Percentiles rank a stretch among this genome's conserved stretches.
Evolutionary conservation across 176 grass and related monocot genomes (phyloP).

Genomic region (Miscanthus lutarioriparius): DNA sequence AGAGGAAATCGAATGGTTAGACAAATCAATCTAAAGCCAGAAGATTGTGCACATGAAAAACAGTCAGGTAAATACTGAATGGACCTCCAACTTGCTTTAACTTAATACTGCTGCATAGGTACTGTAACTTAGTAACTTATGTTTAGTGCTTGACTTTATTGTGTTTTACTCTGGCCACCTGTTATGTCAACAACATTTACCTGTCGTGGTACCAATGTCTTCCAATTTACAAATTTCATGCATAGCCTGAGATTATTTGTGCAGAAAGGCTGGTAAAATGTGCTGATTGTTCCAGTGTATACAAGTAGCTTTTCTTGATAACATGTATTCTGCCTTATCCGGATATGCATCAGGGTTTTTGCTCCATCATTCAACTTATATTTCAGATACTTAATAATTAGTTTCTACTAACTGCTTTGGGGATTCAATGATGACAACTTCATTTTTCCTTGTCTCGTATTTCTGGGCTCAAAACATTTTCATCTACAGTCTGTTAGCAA

Average conservation of each 20-base stretch:
- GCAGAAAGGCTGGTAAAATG: not conserved
- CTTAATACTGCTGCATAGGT: too few species aligned
- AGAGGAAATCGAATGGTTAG: conserved; percentile 61
- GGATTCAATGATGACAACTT: not conserved
- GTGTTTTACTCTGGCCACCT: too few species aligned
- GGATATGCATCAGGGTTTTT: not conserved
- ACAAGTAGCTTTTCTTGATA: not conserved
- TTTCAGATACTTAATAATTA: not conserved
- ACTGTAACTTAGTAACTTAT: too few species aligned
- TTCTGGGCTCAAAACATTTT: not conserved
- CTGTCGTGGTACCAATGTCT: not conserved
- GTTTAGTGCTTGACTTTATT: too few species aligned
- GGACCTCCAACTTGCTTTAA: too few species aligned
- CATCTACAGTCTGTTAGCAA: not conserved
- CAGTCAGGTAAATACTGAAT: too few species aligned
- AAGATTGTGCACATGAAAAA: conserved; percentile 50
- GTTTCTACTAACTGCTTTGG: not conserved
- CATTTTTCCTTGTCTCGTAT: not conserved
- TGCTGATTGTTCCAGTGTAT: not conserved
- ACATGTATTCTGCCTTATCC: not conserved
- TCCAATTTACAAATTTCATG: not conserved
- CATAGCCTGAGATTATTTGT: not conserved
- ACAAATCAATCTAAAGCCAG: conserved; percentile 60
- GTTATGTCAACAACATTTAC: not conserved
- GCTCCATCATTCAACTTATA: not conserved